Base-by-base conservation (phyloP, 192 early-diverging fungal genomes). In the Podila epigama region DNA sequence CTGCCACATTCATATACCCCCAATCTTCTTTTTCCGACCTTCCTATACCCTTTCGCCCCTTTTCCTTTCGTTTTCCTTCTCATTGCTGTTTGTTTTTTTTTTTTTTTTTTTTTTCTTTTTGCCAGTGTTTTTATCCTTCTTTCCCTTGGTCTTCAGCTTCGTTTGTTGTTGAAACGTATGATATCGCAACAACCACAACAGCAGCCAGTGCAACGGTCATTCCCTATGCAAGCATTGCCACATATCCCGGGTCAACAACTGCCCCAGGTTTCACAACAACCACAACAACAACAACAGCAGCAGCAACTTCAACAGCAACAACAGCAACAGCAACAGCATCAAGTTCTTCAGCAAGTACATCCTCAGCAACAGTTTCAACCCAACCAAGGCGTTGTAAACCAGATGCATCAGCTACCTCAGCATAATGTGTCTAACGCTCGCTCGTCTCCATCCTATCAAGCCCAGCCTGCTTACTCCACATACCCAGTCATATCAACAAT, bases 151-250 rank as follows among this genome's bases (percentile, higher is more conserved):
- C 51, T 50, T 60, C 3, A 13, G 29, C 37, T 11, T 32, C 10
- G 36, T 28, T 48, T 15, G 32, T 16, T 16, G 9, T 32, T 4
- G 70, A 62, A 22, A 29, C 61, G 60, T 28, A 41, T 63, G 16
- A 60, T 65, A 27, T 25, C 57, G 28, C 62, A 72, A 28, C 39
- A 58, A 58, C 58, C 55, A 33, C 60, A 62, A 28, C 58, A 52
- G n/a, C 58, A 62, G 11, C 68, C 48, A 50, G 55, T 61, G 22
- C 61, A 53, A 4, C 63, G 25, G 16, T 54, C 32, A 28, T 22
- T 32, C 15, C 40, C 2, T 8, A 22, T 58, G 16, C 66, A 68
- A 29, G 33, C 50, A n/a, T 16, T 59, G 18, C 66, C 33, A 34
- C 51, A 61, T 22, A 22, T 63, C 28, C 68, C 62, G 42, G 36